These are phyloP conservation scores for Ramaria sp. DNA, from an alignment of 768 basidiomycete genomes.

Conservation along the genomic window DNA sequence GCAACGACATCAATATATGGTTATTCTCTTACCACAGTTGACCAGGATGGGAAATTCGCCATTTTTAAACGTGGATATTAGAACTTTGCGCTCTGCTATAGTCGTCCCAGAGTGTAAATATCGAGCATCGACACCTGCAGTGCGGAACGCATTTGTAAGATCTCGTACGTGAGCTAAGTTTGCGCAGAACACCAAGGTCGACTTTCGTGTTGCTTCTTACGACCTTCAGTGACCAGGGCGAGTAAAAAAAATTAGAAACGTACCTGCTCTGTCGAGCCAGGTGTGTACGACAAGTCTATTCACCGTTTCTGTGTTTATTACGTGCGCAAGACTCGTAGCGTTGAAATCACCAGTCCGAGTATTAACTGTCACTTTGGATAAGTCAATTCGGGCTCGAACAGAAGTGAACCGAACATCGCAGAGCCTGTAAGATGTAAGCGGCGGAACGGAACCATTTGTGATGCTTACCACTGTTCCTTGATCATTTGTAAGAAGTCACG, in stretches of 20 bases:
- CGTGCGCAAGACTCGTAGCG: conserved; percentile 61
- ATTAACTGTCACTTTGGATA: conserved; percentile 57
- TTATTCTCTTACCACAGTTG: conserved; percentile 59
- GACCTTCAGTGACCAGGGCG: background rate
- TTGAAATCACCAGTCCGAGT: conserved; percentile 71
- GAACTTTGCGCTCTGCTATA: conserved; percentile 43
- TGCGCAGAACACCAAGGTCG: conserved; percentile 89
- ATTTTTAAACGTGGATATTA: conserved; percentile 56
- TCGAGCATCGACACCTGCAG: conserved; percentile 74
- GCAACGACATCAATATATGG: background rate
- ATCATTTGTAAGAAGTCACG: conserved; percentile 88
- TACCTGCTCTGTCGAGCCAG: conserved; percentile 82
- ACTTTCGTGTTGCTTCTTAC: conserved; percentile 50
- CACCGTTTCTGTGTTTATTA: conserved; percentile 70
- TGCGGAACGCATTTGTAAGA: conserved; percentile 62
- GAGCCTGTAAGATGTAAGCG: conserved; percentile 37
- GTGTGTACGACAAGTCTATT: conserved; percentile 71
- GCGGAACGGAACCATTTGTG: background rate
- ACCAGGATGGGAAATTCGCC: conserved; percentile 77
- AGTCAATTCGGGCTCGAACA: conserved; percentile 62
- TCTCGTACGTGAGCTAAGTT: conserved; percentile 69
- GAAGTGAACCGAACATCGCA: conserved; percentile 80
- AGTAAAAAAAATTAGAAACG: conserved; percentile 12
- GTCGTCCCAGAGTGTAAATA: conserved; percentile 67
- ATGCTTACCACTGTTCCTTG: conserved; percentile 68